Evolutionary conservation across 495 filamentous ascomycete species (phyloP).

Genomic region (Xylaria palmicola): DNA sequence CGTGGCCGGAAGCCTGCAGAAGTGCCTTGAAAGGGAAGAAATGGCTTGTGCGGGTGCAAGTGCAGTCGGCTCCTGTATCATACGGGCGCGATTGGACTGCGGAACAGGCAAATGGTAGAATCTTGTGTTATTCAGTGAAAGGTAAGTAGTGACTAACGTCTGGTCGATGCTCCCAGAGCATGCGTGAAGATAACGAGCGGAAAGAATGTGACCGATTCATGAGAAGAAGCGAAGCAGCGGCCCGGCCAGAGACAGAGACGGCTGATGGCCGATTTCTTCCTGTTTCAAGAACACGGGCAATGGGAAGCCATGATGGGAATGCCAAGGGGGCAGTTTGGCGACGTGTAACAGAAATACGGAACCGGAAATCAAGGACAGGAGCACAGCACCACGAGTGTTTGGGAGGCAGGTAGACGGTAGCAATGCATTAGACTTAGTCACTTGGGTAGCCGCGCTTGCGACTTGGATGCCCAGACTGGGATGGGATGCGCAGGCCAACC

Average conservation of each 20-base stretch:
- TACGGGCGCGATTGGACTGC: too few species aligned
- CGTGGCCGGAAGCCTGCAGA: conserved; percentile 1
- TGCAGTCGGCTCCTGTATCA: neutral
- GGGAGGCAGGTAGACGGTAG: too few species aligned
- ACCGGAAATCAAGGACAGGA: neutral
- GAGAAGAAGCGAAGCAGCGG: neutral
- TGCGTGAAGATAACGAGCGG: conserved; percentile 1
- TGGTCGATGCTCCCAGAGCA: conserved; percentile 5
- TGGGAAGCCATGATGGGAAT: neutral
- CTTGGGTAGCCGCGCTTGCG: too few species aligned
- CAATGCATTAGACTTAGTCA: too few species aligned
- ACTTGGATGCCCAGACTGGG: too few species aligned
- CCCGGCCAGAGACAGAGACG: neutral
- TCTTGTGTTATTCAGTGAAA: neutral
- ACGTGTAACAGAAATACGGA: conserved; percentile 9
- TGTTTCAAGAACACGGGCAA: neutral
- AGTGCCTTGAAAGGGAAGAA: neutral
- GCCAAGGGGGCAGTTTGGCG: neutral
- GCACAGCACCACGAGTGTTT: neutral
- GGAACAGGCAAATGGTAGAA: neutral
- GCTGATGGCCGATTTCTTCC: neutral
- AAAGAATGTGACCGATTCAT: conserved; percentile 9
- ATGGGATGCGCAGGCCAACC: too few species aligned
- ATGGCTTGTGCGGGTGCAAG: neutral
- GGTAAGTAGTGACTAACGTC: neutral